Conservation (phyloP, 139 green algal genomes). For the Dunaliella primolecta region DNA sequence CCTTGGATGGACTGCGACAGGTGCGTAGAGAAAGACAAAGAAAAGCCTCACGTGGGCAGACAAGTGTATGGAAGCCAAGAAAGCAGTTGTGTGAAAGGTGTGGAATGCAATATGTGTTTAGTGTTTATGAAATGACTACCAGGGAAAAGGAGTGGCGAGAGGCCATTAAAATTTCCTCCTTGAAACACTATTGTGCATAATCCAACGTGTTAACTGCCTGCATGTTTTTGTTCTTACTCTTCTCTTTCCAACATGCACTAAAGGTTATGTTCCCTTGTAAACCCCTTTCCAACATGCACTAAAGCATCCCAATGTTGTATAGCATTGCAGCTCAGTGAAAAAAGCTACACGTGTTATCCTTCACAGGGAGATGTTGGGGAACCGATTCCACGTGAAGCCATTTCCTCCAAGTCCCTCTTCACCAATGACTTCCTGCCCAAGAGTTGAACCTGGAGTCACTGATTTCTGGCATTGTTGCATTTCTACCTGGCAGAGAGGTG, state of each 20-base stretch:
- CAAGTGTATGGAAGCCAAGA: too few species aligned
- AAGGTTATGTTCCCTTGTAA: neutral
- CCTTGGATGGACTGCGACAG: constrained; percentile 58
- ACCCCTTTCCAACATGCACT: neutral
- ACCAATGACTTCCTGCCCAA: constrained; percentile 67
- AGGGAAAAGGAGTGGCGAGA: neutral
- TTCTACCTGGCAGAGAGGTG: too few species aligned
- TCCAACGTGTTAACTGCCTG: neutral
- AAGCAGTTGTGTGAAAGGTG: too few species aligned
- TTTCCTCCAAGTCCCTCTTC: constrained; percentile 49
- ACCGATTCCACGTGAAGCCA: constrained; percentile 33
- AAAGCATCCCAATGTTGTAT: neutral
- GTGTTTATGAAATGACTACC: too few species aligned
- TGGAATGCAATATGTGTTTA: too few species aligned
- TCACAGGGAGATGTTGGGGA: constrained; percentile 55
- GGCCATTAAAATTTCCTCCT: neutral
- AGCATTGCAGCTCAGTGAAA: neutral
- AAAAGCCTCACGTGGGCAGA: too few species aligned
- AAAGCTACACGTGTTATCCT: neutral
- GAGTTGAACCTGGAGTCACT: too few species aligned
- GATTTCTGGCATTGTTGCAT: too few species aligned
- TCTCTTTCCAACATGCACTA: neutral
- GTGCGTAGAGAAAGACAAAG: neutral
- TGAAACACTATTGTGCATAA: neutral
- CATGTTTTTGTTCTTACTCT: neutral